Evolutionary conservation across 2,329 filamentous ascomycete genomes (phyloP).

Genomic region (Penicillium janthinellum): DNA sequence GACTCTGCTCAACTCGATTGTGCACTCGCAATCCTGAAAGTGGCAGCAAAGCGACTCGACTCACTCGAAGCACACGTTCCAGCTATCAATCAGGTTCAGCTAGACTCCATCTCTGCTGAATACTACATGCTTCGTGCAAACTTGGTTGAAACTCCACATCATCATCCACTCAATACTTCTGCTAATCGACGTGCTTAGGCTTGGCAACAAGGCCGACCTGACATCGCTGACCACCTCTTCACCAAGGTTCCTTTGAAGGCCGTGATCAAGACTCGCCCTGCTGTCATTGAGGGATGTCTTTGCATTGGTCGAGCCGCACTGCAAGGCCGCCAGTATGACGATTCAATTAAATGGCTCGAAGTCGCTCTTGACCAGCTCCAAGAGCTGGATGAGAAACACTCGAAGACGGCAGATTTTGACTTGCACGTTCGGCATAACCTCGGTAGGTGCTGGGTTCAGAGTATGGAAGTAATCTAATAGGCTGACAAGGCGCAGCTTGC

Average conservation of each 20-base stretch:
- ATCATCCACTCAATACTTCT: background rate
- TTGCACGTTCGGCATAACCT: slow-evolving; percentile 67
- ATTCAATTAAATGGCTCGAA: slow-evolving; percentile 72
- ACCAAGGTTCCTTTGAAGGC: slow-evolving; percentile 54
- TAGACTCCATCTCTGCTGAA: slow-evolving; percentile 47
- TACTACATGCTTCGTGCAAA: slow-evolving; percentile 68
- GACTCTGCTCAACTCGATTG: slow-evolving; percentile 59
- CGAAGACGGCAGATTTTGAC: slow-evolving; percentile 64
- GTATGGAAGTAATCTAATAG: background rate
- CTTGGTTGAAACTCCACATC: slow-evolving; percentile 55
- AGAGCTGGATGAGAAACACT: slow-evolving; percentile 30
- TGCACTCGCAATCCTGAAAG: slow-evolving; percentile 64
- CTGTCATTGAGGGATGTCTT: slow-evolving; percentile 68
- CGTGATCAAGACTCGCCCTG: slow-evolving; percentile 48
- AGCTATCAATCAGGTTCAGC: slow-evolving; percentile 11
- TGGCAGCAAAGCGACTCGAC: slow-evolving; percentile 61
- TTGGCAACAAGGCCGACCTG: slow-evolving; percentile 71
- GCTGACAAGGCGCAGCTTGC: slow-evolving; percentile 29
- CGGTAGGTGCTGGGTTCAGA: slow-evolving; percentile 45
- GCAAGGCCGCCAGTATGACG: slow-evolving; percentile 53
- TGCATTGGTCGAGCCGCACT: slow-evolving; percentile 69
- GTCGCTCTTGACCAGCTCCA: slow-evolving; percentile 65
- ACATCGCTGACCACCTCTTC: slow-evolving; percentile 79
- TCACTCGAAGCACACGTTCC: slow-evolving; percentile 19
- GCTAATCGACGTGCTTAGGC: slow-evolving; percentile 52